Conservation (phyloP, 2,329 filamentous ascomycete genomes). For the Ceratocystis variospora region DNA sequence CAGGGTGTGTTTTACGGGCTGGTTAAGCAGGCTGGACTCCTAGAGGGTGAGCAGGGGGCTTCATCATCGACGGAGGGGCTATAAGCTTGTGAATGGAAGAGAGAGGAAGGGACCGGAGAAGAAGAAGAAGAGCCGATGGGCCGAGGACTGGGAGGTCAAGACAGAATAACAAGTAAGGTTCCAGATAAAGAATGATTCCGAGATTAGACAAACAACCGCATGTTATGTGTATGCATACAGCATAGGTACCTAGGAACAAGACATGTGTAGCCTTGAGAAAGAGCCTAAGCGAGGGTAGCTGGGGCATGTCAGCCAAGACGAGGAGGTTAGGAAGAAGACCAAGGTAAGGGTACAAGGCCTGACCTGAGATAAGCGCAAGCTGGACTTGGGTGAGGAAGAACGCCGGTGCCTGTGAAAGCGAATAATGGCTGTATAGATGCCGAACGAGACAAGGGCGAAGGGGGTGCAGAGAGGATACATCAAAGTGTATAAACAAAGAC, state of each 20-base stretch:
- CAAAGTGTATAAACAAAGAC: too few species aligned
- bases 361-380: too few species aligned
- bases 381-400: too few species aligned
- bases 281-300: too few species aligned
- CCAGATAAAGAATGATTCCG: not conserved
- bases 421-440: too few species aligned
- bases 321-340: too few species aligned
- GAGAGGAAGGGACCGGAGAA: not conserved
- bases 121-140: not conserved
- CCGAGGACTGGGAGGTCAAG: not conserved
- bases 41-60: slow-evolving; percentile 26
- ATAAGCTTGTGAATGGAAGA: not conserved
- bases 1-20: slow-evolving; percentile 76
- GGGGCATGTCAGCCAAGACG: too few species aligned
- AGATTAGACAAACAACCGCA: not conserved
- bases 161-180: not conserved
- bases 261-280: not conserved
- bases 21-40: slow-evolving; percentile 77
- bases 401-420: too few species aligned
- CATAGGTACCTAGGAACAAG: not conserved
- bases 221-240: too few species aligned
- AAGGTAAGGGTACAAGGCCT: too few species aligned
- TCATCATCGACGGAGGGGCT: slow-evolving; percentile 1
- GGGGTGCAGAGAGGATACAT: too few species aligned
- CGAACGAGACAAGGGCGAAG: too few species aligned